These are phyloP conservation scores for Fraxinus ornus DNA, from an alignment of 305 asterid genomes.

Conservation along the genomic window DNA sequence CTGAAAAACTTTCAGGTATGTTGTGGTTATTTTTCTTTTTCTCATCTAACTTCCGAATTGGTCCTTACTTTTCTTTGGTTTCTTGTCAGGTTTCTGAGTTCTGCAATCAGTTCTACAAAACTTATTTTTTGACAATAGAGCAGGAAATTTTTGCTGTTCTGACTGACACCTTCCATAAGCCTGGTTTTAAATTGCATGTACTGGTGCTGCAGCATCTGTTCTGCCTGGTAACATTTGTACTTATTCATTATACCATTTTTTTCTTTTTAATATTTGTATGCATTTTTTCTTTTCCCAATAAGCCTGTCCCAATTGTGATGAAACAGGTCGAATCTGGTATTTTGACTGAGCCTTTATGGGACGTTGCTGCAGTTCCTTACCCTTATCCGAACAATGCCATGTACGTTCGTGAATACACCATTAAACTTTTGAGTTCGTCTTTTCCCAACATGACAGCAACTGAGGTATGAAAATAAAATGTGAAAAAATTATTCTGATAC, in stretches of 20 bases:
- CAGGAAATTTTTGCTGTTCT: conserved; percentile 95
- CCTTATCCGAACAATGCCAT: conserved; percentile 69
- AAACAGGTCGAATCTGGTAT: conserved; percentile 66
- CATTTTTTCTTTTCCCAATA: neutral
- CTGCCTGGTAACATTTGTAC: conserved; percentile 64
- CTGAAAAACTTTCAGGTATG: conserved; percentile 88
- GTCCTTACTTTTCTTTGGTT: conserved; percentile 25
- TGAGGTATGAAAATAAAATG: conserved; percentile 52
- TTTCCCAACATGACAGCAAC: conserved; percentile 91
- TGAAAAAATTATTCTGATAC: neutral
- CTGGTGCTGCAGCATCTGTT: conserved; percentile 79
- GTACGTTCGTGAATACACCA: conserved; percentile 82
- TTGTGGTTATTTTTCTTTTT: conserved; percentile 4
- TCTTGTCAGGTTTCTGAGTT: conserved; percentile 73
- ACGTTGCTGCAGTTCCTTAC: conserved; percentile 64
- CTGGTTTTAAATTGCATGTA: conserved; percentile 94
- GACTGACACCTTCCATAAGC: conserved; percentile 94
- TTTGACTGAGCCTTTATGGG: conserved; percentile 94
- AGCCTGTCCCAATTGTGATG: neutral
- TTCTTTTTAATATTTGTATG: neutral
- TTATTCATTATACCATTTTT: neutral
- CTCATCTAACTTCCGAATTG: neutral
- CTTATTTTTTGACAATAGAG: conserved; percentile 76
- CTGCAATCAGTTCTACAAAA: conserved; percentile 82
- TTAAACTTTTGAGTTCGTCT: conserved; percentile 79